A percentile compares a stretch with the other conserved stretches of the same genome.
phyloP scores from a whole-genome alignment of 1,139 yeast genomes.

The Magnusiomyces sp. region DNA sequence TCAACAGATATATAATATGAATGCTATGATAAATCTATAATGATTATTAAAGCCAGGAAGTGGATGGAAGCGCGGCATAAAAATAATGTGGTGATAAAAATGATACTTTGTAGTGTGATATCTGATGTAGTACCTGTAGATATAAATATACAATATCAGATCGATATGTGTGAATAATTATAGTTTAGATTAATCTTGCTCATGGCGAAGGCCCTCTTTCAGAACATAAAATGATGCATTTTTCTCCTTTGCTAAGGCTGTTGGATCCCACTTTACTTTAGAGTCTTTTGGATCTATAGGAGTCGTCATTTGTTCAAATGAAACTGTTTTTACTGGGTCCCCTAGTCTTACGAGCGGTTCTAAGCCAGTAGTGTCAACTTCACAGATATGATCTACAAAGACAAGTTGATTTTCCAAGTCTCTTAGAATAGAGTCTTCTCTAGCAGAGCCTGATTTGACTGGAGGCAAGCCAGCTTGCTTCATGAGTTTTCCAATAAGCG shows the following conservation, averaged over 20 bases:
- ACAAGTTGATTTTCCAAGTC: constrained; percentile 31
- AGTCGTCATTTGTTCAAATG: neutral
- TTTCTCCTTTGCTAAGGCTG: constrained; percentile 23
- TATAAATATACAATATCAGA: too few species aligned
- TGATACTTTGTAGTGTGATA: too few species aligned
- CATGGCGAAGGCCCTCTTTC: constrained; percentile 26
- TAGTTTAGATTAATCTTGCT: constrained; percentile 4
- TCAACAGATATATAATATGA: too few species aligned
- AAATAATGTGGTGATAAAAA: too few species aligned
- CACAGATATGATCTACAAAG: constrained; percentile 31
- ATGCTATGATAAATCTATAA: too few species aligned
- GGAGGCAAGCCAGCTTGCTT: constrained; percentile 25
- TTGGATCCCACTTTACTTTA: constrained; percentile 25
- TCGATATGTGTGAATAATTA: too few species aligned
- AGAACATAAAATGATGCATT: constrained; percentile 26
- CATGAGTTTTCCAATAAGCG: constrained; percentile 22
- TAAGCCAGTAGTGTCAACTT: constrained; percentile 28
- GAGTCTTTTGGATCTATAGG: neutral
- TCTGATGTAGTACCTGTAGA: neutral
- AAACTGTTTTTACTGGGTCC: constrained; percentile 11
- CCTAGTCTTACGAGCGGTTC: constrained; percentile 31
- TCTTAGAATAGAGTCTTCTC: constrained; percentile 19
- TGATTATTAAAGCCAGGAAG: too few species aligned
- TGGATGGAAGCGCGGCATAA: too few species aligned
- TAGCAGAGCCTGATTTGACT: constrained; percentile 16